Evolutionary conservation across 768 basidiomycete genomes (phyloP).

Genomic region (Boletus sp.): DNA sequence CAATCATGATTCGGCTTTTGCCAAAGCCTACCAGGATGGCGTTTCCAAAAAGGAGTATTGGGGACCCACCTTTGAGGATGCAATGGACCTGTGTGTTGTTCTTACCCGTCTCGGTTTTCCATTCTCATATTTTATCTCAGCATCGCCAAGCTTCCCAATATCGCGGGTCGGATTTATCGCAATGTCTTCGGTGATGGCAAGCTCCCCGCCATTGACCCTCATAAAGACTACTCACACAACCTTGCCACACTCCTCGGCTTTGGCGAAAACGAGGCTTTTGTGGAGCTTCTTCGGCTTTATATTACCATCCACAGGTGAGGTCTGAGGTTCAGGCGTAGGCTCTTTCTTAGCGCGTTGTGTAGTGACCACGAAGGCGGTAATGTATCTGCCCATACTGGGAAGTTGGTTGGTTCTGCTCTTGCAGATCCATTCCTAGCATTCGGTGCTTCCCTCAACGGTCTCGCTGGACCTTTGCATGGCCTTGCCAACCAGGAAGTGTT

Average conservation of each 20-base stretch:
- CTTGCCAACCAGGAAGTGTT: constrained; percentile 98
- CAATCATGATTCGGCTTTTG: constrained; percentile 95
- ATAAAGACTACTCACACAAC: constrained; percentile 89
- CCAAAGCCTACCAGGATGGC: constrained; percentile 90
- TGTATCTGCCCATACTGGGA: constrained; percentile 93
- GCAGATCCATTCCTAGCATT: constrained; percentile 98
- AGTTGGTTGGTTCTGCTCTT: constrained; percentile 91
- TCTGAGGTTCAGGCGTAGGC: neutral
- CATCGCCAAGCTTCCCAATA: constrained; percentile 95
- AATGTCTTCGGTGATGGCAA: constrained; percentile 89
- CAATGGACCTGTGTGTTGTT: constrained; percentile 72
- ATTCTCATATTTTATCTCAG: constrained; percentile 36
- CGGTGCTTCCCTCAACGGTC: constrained; percentile 89
- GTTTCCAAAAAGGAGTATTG: constrained; percentile 96
- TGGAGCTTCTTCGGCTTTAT: constrained; percentile 94
- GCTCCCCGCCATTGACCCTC: constrained; percentile 76
- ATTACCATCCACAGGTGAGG: constrained; percentile 89
- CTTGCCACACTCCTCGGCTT: constrained; percentile 89
- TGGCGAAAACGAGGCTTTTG: constrained; percentile 81
- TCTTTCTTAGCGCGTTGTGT: neutral
- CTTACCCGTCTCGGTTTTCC: neutral
- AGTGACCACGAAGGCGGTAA: constrained; percentile 99
- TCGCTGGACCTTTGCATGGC: constrained; percentile 96
- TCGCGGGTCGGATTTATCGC: constrained; percentile 89
- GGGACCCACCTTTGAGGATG: constrained; percentile 89